Percentiles rank a stretch among this genome's conserved stretches.
phyloP scores from a whole-genome alignment of 2,329 filamentous ascomycete species.

The Xenosphaeropsis pyriputrescens region DNA sequence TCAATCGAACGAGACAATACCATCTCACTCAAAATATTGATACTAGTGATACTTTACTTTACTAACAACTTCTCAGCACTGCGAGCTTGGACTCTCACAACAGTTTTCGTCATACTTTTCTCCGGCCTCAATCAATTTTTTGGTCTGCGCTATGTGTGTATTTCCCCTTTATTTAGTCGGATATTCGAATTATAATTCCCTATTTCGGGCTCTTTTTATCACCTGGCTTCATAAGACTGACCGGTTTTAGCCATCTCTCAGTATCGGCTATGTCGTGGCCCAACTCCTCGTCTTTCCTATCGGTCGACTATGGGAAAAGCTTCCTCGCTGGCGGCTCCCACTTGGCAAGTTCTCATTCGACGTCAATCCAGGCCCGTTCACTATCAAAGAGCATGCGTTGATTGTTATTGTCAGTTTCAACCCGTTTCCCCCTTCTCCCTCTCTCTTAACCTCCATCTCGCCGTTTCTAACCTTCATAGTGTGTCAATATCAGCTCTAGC shows the following conservation, averaged over 20 bases:
- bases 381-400: slow-evolving; percentile 51
- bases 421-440: slow-evolving; percentile 28
- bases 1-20: not conserved
- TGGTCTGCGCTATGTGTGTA: slow-evolving; percentile 2
- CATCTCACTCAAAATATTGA: not conserved
- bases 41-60: too few species aligned
- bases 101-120: slow-evolving; percentile 1
- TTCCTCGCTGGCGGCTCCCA: slow-evolving; percentile 7
- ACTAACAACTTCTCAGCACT: slow-evolving; percentile 15
- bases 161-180: not conserved
- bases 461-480: slow-evolving; percentile 1
- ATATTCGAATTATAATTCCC: not conserved
- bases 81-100: slow-evolving; percentile 41
- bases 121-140: slow-evolving; percentile 3
- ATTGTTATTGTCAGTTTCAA: slow-evolving; percentile 54
- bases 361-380: slow-evolving; percentile 51
- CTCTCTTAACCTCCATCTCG: slow-evolving; percentile 38
- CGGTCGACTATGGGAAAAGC: slow-evolving; percentile 40
- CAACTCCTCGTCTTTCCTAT: slow-evolving; percentile 37
- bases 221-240: not conserved
- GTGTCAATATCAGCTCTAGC: slow-evolving; percentile 46
- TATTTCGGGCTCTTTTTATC: not conserved
- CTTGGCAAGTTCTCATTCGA: slow-evolving; percentile 30
- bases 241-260: slow-evolving; percentile 1
- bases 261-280: slow-evolving; percentile 7